Evolutionary conservation across 305 asterid species (phyloP), one percentile per base, ranked within the genome.

Genomic region (Plantago coronopus): DNA sequence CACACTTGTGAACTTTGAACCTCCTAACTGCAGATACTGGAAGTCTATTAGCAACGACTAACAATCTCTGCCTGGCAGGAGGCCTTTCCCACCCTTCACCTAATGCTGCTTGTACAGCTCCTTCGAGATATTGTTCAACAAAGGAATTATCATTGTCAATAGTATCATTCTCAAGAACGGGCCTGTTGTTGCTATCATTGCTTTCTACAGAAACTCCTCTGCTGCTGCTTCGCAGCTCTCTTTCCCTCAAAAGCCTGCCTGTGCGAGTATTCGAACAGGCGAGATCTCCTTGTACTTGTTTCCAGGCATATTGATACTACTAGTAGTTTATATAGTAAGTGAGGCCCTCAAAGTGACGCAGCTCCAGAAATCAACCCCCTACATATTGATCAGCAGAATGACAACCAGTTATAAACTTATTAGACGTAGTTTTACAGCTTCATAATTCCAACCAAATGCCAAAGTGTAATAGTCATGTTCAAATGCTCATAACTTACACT

Each of bases 41-140:
- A 46, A 94, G 88, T 61, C 99, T 80, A 59, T 94, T 94, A 62
- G 99, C 99, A 79, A 94, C 97, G 61, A 94, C 99, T 56, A 94
- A 76, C 66, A 94, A 77, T 64, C 99, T 73, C 78, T 94, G 99
- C 62, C 73, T 80, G 34, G 47, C 38, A n/a, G 89, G 81, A 60
- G 69, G 73, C 77, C 81, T 76, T 68, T 83, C 96, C 80, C 83
- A 71, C 50, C 75, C 95, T 60, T 80, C 95, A 37, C 38, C 70
- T 40, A 55, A 68, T 17, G 81, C 73, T 17, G 82, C 73, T 61
- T 54, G 90, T 25, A 76, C 81, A 45, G 83, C 85, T 68, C 70
- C 87, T 80, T 84, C 95, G 65, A 73, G 51, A 70, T 83, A 78
- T 58, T 75, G 86, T 27, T 93, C 95, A 14, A 77, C 79, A 44